Evolutionary conservation across 2,329 filamentous ascomycete species (phyloP).

Genomic region (Colletotrichum sp.): DNA sequence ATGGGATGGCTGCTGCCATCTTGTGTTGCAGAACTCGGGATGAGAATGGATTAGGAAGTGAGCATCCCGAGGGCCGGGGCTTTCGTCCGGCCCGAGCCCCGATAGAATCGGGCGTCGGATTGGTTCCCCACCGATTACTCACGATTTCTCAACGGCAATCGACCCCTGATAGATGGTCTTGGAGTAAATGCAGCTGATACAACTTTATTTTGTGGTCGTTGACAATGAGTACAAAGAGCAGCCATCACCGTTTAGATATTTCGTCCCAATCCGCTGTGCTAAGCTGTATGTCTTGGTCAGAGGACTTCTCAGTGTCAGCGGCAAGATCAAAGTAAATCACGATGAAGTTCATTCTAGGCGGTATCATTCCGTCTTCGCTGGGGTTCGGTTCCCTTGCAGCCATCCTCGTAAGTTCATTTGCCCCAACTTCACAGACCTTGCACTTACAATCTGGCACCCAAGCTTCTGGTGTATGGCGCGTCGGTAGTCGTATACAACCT

Average conservation of each 20-base stretch:
- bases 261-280: background rate
- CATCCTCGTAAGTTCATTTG: background rate
- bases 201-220: background rate
- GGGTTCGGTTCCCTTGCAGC: background rate
- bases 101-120: background rate
- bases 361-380: background rate
- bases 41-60: background rate
- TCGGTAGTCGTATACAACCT: slow-evolving; percentile 30
- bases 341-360: background rate
- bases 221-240: background rate
- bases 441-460: background rate
- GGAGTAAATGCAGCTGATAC: background rate
- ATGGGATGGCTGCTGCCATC: background rate
- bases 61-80: background rate
- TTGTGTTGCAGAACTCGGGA: background rate
- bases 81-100: background rate
- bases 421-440: background rate
- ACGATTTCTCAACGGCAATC: background rate
- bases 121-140: background rate
- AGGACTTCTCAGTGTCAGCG: background rate
- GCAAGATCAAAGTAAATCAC: background rate
- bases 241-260: background rate
- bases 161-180: background rate
- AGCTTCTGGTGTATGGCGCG: background rate
- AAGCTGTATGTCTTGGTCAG: background rate